phyloP scores from a whole-genome alignment of 2,329 filamentous ascomycete genomes.

The Sarocladiaceae sp. region DNA sequence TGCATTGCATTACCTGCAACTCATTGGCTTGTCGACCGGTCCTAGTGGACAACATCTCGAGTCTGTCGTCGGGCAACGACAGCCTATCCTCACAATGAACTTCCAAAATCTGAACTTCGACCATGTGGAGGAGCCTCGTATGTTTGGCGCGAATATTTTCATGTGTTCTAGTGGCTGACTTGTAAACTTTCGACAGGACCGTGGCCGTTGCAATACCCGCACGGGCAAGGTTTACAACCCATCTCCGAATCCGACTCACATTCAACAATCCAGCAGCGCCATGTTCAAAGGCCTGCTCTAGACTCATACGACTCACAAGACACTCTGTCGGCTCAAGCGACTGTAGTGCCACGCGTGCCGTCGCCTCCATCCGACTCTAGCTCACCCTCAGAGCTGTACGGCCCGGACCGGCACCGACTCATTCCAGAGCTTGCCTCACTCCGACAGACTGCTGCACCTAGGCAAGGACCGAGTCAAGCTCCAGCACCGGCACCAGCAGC shows the following conservation, averaged over 20 bases:
- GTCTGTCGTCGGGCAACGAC: background rate
- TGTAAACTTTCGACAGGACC: background rate
- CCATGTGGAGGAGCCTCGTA: constrained; percentile 33
- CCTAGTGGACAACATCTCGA: constrained; percentile 4
- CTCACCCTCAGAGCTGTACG: constrained; percentile 35
- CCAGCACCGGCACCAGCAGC: constrained; percentile 14
- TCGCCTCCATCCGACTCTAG: constrained; percentile 31
- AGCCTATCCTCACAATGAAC: constrained; percentile 28
- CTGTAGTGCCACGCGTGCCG: constrained; percentile 27
- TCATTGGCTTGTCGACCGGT: constrained; percentile 5
- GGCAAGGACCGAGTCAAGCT: constrained; percentile 11
- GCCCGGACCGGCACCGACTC: constrained; percentile 31
- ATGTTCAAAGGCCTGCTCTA: background rate
- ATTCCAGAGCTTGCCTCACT: constrained; percentile 12
- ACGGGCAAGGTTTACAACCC: background rate
- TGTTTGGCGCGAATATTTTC: constrained; percentile 15
- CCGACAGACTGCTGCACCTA: constrained; percentile 9
- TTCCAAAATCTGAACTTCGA: constrained; percentile 31
- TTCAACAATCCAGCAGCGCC: constrained; percentile 7
- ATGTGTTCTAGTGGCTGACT: background rate
- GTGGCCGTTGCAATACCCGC: background rate
- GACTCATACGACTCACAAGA: constrained; percentile 13
- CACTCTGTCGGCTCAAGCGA: constrained; percentile 31
- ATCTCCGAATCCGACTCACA: constrained; percentile 10
- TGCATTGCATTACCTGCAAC: constrained; percentile 7